phyloP scores from a whole-genome alignment of 2,329 filamentous ascomycete genomes.

The Xylariaceae sp. region DNA sequence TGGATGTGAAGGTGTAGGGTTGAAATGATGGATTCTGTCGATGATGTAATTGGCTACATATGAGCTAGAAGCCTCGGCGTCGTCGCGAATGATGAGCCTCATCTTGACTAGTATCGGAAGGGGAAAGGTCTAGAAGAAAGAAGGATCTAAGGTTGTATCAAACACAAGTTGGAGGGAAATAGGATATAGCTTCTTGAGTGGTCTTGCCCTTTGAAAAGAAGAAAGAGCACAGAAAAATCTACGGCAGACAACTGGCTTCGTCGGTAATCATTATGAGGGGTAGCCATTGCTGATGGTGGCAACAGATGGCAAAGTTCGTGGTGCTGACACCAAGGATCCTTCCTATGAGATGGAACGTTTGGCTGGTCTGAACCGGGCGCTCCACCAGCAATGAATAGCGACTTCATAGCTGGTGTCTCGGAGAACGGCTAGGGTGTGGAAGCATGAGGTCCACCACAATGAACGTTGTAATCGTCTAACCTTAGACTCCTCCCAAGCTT shows the following conservation, averaged over 20 bases:
- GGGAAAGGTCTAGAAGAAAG: slow-evolving; percentile 28
- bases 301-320: slow-evolving; percentile 25
- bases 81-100: slow-evolving; percentile 83
- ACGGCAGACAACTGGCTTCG: slow-evolving; percentile 28
- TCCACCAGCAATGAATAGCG: slow-evolving; percentile 23
- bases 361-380: slow-evolving; percentile 25
- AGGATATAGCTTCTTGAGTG: slow-evolving; percentile 8
- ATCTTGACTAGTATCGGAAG: slow-evolving; percentile 52
- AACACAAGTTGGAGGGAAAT: slow-evolving; percentile 13
- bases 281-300: slow-evolving; percentile 27
- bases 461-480: slow-evolving; percentile 40
- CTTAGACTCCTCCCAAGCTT: slow-evolving; percentile 11
- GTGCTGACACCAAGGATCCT: slow-evolving; percentile 32
- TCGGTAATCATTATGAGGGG: slow-evolving; percentile 38
- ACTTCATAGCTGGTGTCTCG: slow-evolving; percentile 11
- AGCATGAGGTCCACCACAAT: slow-evolving; percentile 24
- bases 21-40: slow-evolving; percentile 79
- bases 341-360: slow-evolving; percentile 43
- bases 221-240: slow-evolving; percentile 17
- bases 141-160: slow-evolving; percentile 23
- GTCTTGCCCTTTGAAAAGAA: slow-evolving; percentile 9
- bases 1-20: slow-evolving; percentile 72
- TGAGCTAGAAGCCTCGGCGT: slow-evolving; percentile 69
- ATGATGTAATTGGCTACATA: slow-evolving; percentile 86
- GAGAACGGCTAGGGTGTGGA: slow-evolving; percentile 30